Evolutionary conservation across 331 rosid genomes (phyloP).

Genomic region (Spiraea crenata): DNA sequence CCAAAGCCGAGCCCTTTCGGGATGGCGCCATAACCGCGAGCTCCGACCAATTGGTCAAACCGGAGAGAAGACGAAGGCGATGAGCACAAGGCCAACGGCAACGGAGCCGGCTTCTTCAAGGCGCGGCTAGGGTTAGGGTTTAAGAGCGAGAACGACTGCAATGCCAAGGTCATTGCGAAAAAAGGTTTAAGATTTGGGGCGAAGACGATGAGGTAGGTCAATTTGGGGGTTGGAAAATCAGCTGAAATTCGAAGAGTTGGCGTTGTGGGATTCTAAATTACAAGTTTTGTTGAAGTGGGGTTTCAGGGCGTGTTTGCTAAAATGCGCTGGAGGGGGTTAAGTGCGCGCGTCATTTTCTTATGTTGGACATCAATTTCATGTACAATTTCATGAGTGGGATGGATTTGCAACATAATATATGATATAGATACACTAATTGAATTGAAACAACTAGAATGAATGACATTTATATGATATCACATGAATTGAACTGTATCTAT

Average conservation of each 20-base stretch:
- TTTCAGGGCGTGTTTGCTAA: background rate
- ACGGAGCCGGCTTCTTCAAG: constrained; percentile 28
- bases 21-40: constrained; percentile 30
- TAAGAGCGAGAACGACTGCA: constrained; percentile 59
- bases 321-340: background rate
- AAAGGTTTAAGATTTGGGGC: constrained; percentile 6
- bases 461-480: no score
- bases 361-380: no score
- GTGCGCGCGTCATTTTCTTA: background rate
- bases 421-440: no score
- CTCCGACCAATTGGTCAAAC: constrained; percentile 42
- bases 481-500: no score
- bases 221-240: background rate
- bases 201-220: constrained; percentile 9
- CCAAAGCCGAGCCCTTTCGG: constrained; percentile 26
- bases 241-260: background rate
- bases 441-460: no score
- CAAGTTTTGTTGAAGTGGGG: background rate
- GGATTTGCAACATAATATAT: no score
- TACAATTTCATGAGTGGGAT: no score
- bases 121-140: constrained; percentile 34
- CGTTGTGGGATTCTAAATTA: background rate
- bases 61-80: constrained; percentile 25
- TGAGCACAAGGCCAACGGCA: constrained; percentile 16
- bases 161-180: constrained; percentile 36